These are phyloP conservation scores for Trichoderma sp. DNA, from an alignment of 2,329 filamentous ascomycete genomes.

Conservation along the genomic window DNA sequence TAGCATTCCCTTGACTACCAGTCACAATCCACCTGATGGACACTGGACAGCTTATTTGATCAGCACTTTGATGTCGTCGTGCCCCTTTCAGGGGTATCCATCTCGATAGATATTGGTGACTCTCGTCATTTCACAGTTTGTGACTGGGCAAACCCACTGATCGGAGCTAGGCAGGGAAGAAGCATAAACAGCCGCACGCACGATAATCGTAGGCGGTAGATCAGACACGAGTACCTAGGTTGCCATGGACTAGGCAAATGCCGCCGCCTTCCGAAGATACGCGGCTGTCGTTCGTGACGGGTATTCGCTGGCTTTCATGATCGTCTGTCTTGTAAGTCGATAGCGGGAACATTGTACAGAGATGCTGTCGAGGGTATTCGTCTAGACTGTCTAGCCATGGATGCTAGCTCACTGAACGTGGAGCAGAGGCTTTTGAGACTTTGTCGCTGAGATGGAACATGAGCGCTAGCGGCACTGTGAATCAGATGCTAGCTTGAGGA, in stretches of 20 bases:
- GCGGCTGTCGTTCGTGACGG: neutral
- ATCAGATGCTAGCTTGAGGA: neutral
- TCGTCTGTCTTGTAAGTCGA: neutral
- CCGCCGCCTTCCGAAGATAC: neutral
- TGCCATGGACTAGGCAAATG: neutral
- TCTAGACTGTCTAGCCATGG: neutral
- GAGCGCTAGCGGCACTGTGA: neutral
- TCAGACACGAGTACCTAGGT: neutral
- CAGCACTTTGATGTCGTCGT: neutral
- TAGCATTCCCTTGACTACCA: neutral
- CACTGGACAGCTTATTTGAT: neutral
- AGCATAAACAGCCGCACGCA: neutral
- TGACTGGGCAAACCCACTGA: neutral
- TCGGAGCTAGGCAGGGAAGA: neutral
- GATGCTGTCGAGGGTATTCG: neutral
- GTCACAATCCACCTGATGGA: neutral
- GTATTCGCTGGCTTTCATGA: neutral
- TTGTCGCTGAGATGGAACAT: neutral
- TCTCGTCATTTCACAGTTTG: neutral
- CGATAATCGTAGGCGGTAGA: neutral
- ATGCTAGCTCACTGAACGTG: neutral
- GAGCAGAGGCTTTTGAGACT: constrained; percentile 2
- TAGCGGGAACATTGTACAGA: neutral
- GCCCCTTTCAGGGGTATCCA: constrained; percentile 1
- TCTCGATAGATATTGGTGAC: neutral